Conservation (phyloP, 768 basidiomycete genomes). For the Lactarius indigo region DNA sequence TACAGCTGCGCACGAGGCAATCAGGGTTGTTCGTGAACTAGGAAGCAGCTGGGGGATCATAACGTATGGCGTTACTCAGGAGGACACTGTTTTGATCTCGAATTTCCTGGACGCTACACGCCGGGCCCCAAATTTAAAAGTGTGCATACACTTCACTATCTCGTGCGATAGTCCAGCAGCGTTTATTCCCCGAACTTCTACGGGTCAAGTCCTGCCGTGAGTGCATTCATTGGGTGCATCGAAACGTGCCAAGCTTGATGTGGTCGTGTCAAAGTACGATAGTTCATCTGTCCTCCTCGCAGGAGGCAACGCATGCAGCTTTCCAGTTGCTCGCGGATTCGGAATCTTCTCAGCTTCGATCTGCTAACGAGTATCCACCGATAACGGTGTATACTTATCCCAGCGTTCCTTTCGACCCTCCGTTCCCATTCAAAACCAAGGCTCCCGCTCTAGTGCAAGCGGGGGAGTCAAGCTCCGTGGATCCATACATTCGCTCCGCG, state of each 20-base stretch:
- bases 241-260: not conserved
- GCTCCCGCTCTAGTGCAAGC: slow-evolving; percentile 33
- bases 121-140: slow-evolving; percentile 27
- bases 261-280: slow-evolving; percentile 29
- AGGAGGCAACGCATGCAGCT: slow-evolving; percentile 35
- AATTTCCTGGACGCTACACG: slow-evolving; percentile 7
- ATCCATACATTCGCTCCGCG: slow-evolving; percentile 38
- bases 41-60: slow-evolving; percentile 31
- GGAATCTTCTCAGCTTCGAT: slow-evolving; percentile 29
- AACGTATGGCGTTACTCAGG: slow-evolving; percentile 32
- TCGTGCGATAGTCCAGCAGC: slow-evolving; percentile 27
- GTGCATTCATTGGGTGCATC: not conserved
- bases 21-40: slow-evolving; percentile 13
- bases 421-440: slow-evolving; percentile 37
- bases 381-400: slow-evolving; percentile 38
- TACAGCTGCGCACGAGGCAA: slow-evolving; percentile 22
- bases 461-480: slow-evolving; percentile 27
- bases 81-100: slow-evolving; percentile 24
- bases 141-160: slow-evolving; percentile 39
- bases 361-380: slow-evolving; percentile 29
- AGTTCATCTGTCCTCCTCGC: slow-evolving; percentile 38
- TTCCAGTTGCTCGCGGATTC: slow-evolving; percentile 30
- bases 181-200: slow-evolving; percentile 30
- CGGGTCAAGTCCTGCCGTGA: slow-evolving; percentile 33
- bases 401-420: slow-evolving; percentile 34